phyloP scores from a whole-genome alignment of 2,329 filamentous ascomycete species.

The Neofusicoccum cordaticola region DNA sequence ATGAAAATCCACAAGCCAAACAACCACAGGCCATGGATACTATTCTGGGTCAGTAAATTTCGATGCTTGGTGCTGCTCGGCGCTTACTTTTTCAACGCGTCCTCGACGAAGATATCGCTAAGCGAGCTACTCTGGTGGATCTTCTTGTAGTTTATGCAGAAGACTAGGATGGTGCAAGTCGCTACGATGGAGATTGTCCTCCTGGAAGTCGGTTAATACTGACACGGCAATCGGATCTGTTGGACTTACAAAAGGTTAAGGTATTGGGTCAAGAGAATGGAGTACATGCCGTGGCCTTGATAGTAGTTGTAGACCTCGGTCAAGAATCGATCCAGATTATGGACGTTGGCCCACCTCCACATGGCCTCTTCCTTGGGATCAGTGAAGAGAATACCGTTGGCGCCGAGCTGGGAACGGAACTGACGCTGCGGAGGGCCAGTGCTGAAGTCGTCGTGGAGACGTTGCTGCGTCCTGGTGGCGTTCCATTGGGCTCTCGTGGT shows the following conservation, averaged over 20 bases:
- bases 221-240: not conserved
- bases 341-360: slow-evolving; percentile 90
- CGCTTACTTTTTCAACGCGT: slow-evolving; percentile 61
- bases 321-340: slow-evolving; percentile 85
- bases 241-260: slow-evolving; percentile 68
- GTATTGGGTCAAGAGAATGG: slow-evolving; percentile 70
- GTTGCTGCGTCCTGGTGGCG: slow-evolving; percentile 45
- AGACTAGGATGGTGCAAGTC: slow-evolving; percentile 78
- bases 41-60: slow-evolving; percentile 25
- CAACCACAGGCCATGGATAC: slow-evolving; percentile 74
- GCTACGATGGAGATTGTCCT: slow-evolving; percentile 80
- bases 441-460: slow-evolving; percentile 37
- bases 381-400: slow-evolving; percentile 26
- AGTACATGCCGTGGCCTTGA: slow-evolving; percentile 77
- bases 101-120: slow-evolving; percentile 62
- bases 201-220: slow-evolving; percentile 42
- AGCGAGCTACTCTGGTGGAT: slow-evolving; percentile 64
- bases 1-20: slow-evolving; percentile 79
- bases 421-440: slow-evolving; percentile 16
- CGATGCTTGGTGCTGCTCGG: not conserved
- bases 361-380: slow-evolving; percentile 74
- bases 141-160: slow-evolving; percentile 78
- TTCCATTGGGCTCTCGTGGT: slow-evolving; percentile 51
- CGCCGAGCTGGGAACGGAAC: slow-evolving; percentile 17
- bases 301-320: slow-evolving; percentile 85